Evolutionary conservation across 2,329 filamentous ascomycete species (phyloP), one percentile per base, ranked within the genome.

Genomic region (Plectosphaerella plurivora): DNA sequence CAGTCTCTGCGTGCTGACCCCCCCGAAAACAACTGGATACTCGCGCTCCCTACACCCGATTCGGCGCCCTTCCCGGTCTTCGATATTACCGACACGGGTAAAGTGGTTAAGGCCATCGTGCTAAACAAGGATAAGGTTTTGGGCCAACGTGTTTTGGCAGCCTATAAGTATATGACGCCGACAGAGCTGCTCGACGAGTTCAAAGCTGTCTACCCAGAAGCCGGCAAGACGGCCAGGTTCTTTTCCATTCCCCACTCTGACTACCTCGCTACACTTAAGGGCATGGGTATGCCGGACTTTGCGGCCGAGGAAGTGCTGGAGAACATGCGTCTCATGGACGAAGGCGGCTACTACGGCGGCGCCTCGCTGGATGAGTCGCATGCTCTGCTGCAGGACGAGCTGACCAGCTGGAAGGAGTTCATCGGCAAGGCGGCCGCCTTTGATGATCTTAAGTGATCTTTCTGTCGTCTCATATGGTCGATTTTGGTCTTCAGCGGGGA

Each of bases 31-130:
- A 56, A 50, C 18, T 69, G 62, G 49, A 53, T 54, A 1, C 53
- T 68, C 20, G 45, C 58, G 2, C 56, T 68, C 11, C 68, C 68
- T 6, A 58, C 63, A 20, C 48, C 66, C 4, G 55, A 68, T 8
- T 67, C 63, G 36, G 63, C 66, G 1, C 58, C 63, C 45, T 51
- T 72, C 5, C 73, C 74, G 4, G 58, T 73, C 33, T 68, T 76
- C 35, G 67, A 73, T 22, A 62, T 61, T 0, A 60, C 53, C 3
- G 74, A 78, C 51, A 72, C 65, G n/a, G 74, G 74, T 59, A 67
- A 63, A 56, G 70, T 65, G 20, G 57, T 70, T 36, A 61, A 61
- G 16, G 58, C 59, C 11, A 62, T 65, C 28, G 44, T 58, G 1
- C 41, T 35, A 18, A 53, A 59, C 54, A 45, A 48, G 12, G 54